A percentile compares a stretch with the other conserved stretches of the same genome.
Evolutionary conservation across 1,284 basidiomycete genomes (phyloP).

Genomic region (Blastosporella zonata): DNA sequence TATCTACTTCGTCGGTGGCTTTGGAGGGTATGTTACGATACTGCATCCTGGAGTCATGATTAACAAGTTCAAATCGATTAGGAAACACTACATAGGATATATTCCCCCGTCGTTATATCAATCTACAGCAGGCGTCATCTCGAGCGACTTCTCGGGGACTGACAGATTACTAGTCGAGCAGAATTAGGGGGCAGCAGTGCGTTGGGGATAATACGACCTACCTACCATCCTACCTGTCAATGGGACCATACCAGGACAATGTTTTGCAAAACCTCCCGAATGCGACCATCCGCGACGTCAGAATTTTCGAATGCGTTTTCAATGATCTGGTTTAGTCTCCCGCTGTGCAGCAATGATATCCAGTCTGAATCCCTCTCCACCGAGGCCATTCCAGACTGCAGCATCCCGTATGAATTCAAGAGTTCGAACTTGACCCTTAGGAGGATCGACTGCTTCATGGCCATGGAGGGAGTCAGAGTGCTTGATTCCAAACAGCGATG

Average conservation of each 20-base stretch:
- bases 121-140: constrained; percentile 12
- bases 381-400: constrained; percentile 34
- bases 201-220: background rate
- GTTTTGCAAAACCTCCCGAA: constrained; percentile 11
- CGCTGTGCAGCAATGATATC: constrained; percentile 34
- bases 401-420: constrained; percentile 41
- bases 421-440: constrained; percentile 45
- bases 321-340: constrained; percentile 31
- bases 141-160: background rate
- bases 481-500: constrained; percentile 29
- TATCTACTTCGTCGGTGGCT: constrained; percentile 66
- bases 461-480: constrained; percentile 11
- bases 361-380: constrained; percentile 43
- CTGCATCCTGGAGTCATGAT: background rate
- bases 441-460: constrained; percentile 14
- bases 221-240: background rate
- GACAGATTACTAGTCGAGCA: background rate
- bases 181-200: background rate
- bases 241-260: constrained; percentile 8
- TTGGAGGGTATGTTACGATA: constrained; percentile 49
- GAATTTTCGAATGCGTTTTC: constrained; percentile 29
- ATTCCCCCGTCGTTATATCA: constrained; percentile 53
- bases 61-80: constrained; percentile 17
- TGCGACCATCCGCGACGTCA: background rate
- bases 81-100: constrained; percentile 56